Evolutionary conservation across 805 yeast genomes (phyloP), one percentile per base, ranked within the genome.

Genomic region (Suhomyces sp.): DNA sequence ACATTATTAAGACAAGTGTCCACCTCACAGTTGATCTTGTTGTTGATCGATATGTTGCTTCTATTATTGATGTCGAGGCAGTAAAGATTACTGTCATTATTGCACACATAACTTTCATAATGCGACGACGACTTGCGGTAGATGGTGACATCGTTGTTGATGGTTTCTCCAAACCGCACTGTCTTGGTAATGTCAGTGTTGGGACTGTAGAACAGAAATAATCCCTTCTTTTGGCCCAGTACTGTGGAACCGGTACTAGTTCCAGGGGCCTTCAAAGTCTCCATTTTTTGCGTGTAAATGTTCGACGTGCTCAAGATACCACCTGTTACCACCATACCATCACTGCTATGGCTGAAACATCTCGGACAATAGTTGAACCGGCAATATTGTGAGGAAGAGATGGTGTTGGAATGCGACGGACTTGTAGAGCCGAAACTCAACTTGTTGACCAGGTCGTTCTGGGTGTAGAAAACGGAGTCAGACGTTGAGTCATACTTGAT

Each of bases 1-100:
- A 88, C 81, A 54, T 85, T 85, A 51, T 90, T 90, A 40, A 88
- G 67, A 4, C 95, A 81, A 25, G 79, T 76, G 27, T 78, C 79
- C 37, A 80, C 39, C 40, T 66, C 70, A 39, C 71, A 68, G 42
- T 73, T 54, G 42, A 78, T 50, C 29, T 72, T 60, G 47, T 62
- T 62, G 31, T 63, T 47, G 25, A 74, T 53, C 9, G 69, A 64
- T 11, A 74, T 63, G 16, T 47, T 39, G 8, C 73, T 72, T 5
- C 76, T 58, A 40, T 69, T 72, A 25, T 60, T 52, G 6, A 88
- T 68, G 45, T 81, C 82, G 36, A 86, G 70, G 33, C 72, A 64
- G 51, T 88, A 87, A 33, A 88, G 63, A 35, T 75, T 67, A 27
- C 78, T 74, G 56, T 90, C 98, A 56, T 90, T 90, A 56, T 88